Evolutionary conservation across 1,139 yeast genomes (phyloP).

Genomic region (Pichia sp.): DNA sequence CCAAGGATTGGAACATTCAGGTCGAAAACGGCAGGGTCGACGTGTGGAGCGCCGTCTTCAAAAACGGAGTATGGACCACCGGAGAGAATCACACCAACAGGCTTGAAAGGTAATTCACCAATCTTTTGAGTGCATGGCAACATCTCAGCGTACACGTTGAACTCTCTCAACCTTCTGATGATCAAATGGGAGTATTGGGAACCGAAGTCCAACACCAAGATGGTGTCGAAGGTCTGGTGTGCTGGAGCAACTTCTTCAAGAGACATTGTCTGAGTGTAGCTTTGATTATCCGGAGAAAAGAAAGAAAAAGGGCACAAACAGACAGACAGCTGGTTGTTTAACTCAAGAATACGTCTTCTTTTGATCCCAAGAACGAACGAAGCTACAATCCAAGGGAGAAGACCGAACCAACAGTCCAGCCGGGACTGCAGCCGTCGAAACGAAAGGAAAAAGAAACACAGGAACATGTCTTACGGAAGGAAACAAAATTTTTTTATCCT

Average conservation of each 20-base stretch:
- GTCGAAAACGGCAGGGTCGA: slow-evolving; percentile 88
- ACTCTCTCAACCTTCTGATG: slow-evolving; percentile 96
- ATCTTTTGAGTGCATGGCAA: slow-evolving; percentile 98
- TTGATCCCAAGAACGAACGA: not conserved
- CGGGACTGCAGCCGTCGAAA: not conserved
- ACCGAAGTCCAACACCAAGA: slow-evolving; percentile 94
- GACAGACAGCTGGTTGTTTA: not conserved
- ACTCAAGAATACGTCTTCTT: not conserved
- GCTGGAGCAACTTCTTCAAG: slow-evolving; percentile 50
- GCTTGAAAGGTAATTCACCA: slow-evolving; percentile 85
- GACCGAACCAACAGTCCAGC: not conserved
- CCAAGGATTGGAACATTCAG: slow-evolving; percentile 93
- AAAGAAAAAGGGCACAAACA: not conserved
- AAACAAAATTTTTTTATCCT: not conserved
- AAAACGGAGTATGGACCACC: slow-evolving; percentile 99
- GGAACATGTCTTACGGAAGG: not conserved
- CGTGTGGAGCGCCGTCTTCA: slow-evolving; percentile 94
- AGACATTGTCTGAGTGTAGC: slow-evolving; percentile 13
- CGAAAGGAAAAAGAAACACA: not conserved
- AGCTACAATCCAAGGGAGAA: not conserved
- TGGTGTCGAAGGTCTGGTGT: slow-evolving; percentile 80
- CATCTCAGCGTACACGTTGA: slow-evolving; percentile 98
- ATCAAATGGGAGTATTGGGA: slow-evolving; percentile 96
- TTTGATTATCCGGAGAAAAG: not conserved
- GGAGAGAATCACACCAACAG: slow-evolving; percentile 91